A percentile compares a stretch with the other conserved stretches of the same genome.
phyloP scores from a whole-genome alignment of 495 filamentous ascomycete species.

The Talaromyces nanjingensis region DNA sequence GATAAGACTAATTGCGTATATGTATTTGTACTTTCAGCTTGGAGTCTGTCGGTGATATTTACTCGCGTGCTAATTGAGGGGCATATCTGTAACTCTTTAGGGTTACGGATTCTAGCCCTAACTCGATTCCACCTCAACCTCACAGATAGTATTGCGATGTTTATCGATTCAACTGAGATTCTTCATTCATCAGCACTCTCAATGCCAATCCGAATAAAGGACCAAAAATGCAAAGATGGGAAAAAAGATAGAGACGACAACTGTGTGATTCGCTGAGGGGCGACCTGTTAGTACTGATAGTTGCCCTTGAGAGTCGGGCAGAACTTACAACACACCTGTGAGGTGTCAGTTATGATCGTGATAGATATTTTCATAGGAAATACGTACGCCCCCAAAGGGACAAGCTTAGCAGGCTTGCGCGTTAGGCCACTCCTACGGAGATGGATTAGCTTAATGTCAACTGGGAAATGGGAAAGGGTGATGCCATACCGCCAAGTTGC shows the following conservation, averaged over 20 bases:
- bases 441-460: no score
- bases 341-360: no score
- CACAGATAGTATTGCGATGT: not conserved
- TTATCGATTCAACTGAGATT: not conserved
- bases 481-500: no score
- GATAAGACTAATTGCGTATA: not conserved
- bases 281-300: no score
- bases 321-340: no score
- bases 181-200: not conserved
- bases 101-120: not conserved
- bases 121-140: not conserved
- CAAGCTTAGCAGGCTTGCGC: no score
- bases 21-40: not conserved
- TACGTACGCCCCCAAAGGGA: not conserved
- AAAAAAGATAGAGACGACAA: not conserved
- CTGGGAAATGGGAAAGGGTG: no score
- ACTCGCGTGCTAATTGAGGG: not conserved
- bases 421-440: no score
- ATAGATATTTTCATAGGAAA: no score
- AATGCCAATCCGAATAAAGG: not conserved
- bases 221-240: not conserved
- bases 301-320: no score
- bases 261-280: not conserved
- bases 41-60: not conserved
- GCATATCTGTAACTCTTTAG: not conserved